Base-by-base conservation (phyloP, 2,329 filamentous ascomycete species). In the Rhytidhysteron rufulum region DNA sequence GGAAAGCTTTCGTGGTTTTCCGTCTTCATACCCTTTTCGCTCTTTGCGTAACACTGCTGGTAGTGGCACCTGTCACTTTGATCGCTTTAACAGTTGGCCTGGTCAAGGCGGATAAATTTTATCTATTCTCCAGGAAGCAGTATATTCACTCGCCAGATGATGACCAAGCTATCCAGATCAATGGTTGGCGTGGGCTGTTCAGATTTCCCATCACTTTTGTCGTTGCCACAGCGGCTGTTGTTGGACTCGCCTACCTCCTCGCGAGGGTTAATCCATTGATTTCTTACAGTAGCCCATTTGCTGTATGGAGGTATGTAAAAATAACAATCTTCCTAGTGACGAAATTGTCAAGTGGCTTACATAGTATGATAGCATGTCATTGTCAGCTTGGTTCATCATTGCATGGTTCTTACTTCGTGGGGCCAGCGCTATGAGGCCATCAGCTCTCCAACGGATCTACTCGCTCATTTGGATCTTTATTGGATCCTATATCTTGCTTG, bases 251-350 rank as follows among this genome's bases (percentile, higher is more conserved):
- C 2, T 86, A 86, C 51, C 66, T 97, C 37, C 56, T 95, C 31
- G 79, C 79, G 27, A 94, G 93, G 63, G 70, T 91, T 58, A 97
- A 97, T 58, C 89, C 91, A 1, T 78, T 88, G 54, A 88, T 97
- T 53, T 73, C 93, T n/a, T 93, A 96, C 68, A 90, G 88, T 66
- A 94, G 86, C 54, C 77, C 83, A 34, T 97, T 93, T 61, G 76
- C 86, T 4, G 85, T 96, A 57, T 95, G 89, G 88, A 66, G 62
- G 63, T 68, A 56, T 31, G 53, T 52, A 15, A 27, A 27, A 7
- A 13, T 27, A 7, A 8, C 8, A 7, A 27, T 27, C 24, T 27
- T 27, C 13, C 24, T 8, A 27, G 13, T 13, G 8, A 27, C 8
- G 19, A 17, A 29, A 15, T 20, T 31, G 4, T 9, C 15, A 20